Base-by-base conservation (phyloP, 2,329 filamentous ascomycete genomes). In the Aspergillus luchuensis region DNA sequence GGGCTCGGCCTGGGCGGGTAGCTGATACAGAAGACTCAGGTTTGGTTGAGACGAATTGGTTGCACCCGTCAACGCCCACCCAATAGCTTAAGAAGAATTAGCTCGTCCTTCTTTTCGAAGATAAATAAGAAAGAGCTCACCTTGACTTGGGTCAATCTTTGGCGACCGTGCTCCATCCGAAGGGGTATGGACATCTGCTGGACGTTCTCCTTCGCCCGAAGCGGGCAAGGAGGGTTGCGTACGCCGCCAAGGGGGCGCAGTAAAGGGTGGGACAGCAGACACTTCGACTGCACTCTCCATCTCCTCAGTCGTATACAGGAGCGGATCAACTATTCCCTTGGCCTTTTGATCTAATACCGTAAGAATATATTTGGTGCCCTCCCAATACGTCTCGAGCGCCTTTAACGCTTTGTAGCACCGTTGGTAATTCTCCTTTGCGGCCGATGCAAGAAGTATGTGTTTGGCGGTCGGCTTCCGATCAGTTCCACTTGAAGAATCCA, bases 321-420 rank as follows among this genome's bases (percentile, higher is more conserved):
- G 73, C 2, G 85, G 92, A 69, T 96, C 91, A 76, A 89, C 91
- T 39, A 94, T 91, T 0, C 92, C 92, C 72, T 94, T 92, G 13
- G 91, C 88, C 73, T 95, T 95, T 68, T 96, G 92, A 67, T 96
- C 91, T 10, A 96, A 79, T 0, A 92, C 91, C 0, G 91, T 94
- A 39, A 96, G 78, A 41, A 96, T 96, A 72, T 96, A 96, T 59
- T 91, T 89, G 25, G 91, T 89, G 7, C 92, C 92, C 38, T 90
- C 90, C 92, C 92, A 96, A 71, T 95, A 95, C 0, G 84, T 84
- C 66, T 95, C 87, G n/a, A 96, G 80, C 49, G 91, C 88, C 67
- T 93, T 87, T 10, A 96, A 76, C 0, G 91, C 91, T 71, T 92
- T 91, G 73, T 95, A 94, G 72, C 92, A 96, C 8, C 89, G 84